Conservation (phyloP, 352 stramenopile species). For the Phytophthora chlamydospora region DNA sequence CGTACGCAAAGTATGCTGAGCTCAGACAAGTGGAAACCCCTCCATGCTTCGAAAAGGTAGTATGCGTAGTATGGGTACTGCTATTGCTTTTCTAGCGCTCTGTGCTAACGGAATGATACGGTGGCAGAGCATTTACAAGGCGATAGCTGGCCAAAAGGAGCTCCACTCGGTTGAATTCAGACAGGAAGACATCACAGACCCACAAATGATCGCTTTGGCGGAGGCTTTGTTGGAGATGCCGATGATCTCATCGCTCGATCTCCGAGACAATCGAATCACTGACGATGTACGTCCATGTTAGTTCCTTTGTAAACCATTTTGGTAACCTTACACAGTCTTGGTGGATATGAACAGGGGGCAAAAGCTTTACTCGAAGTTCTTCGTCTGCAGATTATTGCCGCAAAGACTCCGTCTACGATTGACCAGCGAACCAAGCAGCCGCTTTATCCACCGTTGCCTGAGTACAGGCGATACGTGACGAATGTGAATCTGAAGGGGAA, state of each 20-base stretch:
- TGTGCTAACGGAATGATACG: background rate
- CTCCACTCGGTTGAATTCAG: conserved; percentile 75
- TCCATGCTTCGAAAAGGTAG: conserved; percentile 73
- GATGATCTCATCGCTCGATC: conserved; percentile 75
- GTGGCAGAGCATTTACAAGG: conserved; percentile 83
- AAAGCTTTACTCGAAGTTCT: conserved; percentile 79
- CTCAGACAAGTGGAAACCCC: conserved; percentile 63
- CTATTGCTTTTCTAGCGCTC: background rate
- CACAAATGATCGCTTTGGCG: conserved; percentile 77
- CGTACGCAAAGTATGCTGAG: conserved; percentile 69
- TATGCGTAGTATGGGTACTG: background rate
- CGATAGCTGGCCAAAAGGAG: conserved; percentile 84
- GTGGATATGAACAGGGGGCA: conserved; percentile 48
- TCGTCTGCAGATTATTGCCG: conserved; percentile 74
- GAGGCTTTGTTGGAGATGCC: conserved; percentile 80
- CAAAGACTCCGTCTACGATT: conserved; percentile 59
- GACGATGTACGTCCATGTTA: conserved; percentile 54
- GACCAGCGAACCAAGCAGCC: conserved; percentile 62
- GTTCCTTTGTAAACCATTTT: too few species aligned
- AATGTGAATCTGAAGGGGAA: conserved; percentile 82
- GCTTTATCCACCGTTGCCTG: conserved; percentile 45
- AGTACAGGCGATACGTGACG: conserved; percentile 77
- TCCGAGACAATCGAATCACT: conserved; percentile 82
- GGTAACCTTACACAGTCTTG: background rate
- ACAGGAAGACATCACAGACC: conserved; percentile 81